Conservation (phyloP, 495 filamentous ascomycete species). For the Xylaria longipes region DNA sequence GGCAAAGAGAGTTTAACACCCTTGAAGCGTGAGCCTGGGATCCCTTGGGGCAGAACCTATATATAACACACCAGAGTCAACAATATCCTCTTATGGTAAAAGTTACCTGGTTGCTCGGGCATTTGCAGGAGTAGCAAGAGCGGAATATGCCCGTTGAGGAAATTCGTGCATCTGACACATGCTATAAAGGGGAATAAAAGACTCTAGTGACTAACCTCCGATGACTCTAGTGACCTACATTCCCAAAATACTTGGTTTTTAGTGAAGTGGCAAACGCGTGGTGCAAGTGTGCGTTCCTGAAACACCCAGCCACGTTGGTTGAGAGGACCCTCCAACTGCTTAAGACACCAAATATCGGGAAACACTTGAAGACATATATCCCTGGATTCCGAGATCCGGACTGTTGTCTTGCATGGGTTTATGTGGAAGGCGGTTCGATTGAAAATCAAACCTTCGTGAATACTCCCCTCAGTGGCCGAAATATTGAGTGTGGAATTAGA, state of each 20-base stretch:
- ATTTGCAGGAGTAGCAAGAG: no score
- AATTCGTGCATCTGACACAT: no score
- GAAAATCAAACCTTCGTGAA: neutral
- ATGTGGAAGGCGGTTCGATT: neutral
- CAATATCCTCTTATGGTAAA: no score
- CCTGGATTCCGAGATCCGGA: neutral
- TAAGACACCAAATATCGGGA: neutral
- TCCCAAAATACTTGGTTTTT: neutral
- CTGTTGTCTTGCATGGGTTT: neutral
- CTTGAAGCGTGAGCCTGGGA: neutral
- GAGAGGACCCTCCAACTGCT: neutral
- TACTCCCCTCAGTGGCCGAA: neutral
- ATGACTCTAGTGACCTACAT: neutral
- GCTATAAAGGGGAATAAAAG: no score
- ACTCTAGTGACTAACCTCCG: no score
- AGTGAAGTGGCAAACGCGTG: neutral
- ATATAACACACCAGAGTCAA: no score
- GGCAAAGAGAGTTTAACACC: neutral
- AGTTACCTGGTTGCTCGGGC: no score
- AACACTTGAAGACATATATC: neutral
- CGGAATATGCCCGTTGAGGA: no score
- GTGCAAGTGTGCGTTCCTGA: neutral
- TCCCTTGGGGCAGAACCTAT: neutral
- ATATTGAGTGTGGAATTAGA: neutral
- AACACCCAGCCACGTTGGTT: neutral